Conservation (phyloP, 305 asterid species). For the Caryopteris hybrid region DNA sequence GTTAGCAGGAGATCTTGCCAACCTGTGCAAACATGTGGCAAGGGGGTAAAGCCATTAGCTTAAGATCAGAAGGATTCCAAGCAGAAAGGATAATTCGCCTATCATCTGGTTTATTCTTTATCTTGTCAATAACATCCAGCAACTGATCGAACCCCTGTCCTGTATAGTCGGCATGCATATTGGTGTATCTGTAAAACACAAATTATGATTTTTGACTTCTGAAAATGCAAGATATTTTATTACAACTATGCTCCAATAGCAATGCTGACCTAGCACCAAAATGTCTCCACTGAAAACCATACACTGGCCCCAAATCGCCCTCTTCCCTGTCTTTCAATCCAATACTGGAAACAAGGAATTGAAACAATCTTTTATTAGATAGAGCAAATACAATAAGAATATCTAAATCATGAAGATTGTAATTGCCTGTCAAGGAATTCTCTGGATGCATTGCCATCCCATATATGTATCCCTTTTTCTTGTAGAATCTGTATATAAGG, state of each 20-base stretch:
- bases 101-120: conserved; percentile 80
- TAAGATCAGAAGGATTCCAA: conserved; percentile 94
- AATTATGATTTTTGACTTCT: neutral
- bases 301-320: conserved; percentile 90
- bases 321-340: conserved; percentile 76
- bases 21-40: conserved; percentile 98
- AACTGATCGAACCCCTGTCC: conserved; percentile 95
- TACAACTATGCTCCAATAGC: neutral
- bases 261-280: conserved; percentile 80
- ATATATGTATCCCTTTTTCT: conserved; percentile 75
- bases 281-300: conserved; percentile 96
- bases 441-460: conserved; percentile 97
- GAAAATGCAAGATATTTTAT: neutral
- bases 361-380: conserved; percentile 14
- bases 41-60: conserved; percentile 87
- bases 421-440: conserved; percentile 76
- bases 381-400: neutral
- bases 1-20: neutral
- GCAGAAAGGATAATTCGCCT: conserved; percentile 79
- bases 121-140: conserved; percentile 71
- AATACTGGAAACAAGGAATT: conserved; percentile 40
- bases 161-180: conserved; percentile 82
- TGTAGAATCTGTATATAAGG: conserved; percentile 53
- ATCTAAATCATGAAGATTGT: conserved; percentile 1
- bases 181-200: conserved; percentile 54